Percentiles rank a stretch among this genome's conserved stretches.
These are phyloP conservation scores for Psidium friedrichsthalianum DNA, from an alignment of 345 rosid genomes.

Conservation along the genomic window DNA sequence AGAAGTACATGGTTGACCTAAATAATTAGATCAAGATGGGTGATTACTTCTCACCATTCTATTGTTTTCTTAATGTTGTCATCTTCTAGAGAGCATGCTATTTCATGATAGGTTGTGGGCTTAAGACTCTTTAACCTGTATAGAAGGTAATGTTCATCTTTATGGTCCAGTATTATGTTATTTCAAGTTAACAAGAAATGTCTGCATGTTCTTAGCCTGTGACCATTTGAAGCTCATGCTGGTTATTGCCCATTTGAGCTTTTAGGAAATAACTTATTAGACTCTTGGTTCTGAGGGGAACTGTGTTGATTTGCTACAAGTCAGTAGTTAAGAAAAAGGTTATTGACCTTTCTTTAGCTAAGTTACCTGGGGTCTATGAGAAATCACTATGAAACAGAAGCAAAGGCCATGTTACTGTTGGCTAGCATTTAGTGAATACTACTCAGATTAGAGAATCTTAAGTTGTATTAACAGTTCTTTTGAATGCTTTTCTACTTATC, in stretches of 20 bases:
- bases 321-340: not conserved
- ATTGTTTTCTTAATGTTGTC: not conserved
- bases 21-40: not conserved
- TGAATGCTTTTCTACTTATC: not conserved
- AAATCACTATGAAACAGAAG: not conserved
- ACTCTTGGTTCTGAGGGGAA: not conserved
- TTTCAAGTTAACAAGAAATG: not conserved
- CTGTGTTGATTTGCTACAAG: not conserved
- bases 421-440: not conserved
- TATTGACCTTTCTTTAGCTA: not conserved
- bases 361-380: not conserved
- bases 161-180: not conserved
- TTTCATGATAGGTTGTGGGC: not conserved
- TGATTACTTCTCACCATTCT: not conserved
- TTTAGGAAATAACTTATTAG: not conserved
- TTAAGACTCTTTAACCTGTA: not conserved
- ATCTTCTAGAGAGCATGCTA: not conserved
- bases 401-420: not conserved
- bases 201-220: not conserved
- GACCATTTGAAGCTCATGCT: not conserved
- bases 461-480: not conserved
- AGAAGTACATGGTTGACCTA: not conserved
- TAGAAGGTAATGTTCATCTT: not conserved
- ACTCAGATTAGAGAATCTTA: not conserved
- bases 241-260: not conserved